Evolutionary conservation across 805 yeast species (phyloP), one percentile per base, ranked within the genome.

Genomic region (Cyberlindnera lachancei): DNA sequence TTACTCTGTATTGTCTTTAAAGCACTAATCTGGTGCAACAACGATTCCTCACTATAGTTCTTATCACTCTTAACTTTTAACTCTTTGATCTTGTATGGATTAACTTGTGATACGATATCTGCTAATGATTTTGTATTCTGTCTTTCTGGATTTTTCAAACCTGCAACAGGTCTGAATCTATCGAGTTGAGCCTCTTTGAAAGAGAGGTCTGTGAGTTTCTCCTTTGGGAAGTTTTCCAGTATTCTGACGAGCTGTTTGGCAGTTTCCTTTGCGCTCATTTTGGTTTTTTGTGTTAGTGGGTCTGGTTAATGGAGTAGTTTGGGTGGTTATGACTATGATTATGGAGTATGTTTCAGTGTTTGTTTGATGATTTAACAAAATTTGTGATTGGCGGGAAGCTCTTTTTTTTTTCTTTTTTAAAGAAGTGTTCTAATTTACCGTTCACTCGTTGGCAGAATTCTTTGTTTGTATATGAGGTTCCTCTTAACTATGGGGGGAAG

Each of bases 171-270:
- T 46, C 68, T 63, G 37, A 68, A 73, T 52, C 79, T 61, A 38
- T 70, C 70, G 23, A 80, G 58, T 54, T 82, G 92, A 0, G 70
- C 53, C 28, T 73, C 77, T 48, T 76, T 82, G 59, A 82, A 79
- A 6, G 85, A 77, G 39, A 75, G 65, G 50, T 79, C 85, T 44
- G 70, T 70, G 31, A 83, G 65, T 38, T 77, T 68, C 45, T 82
- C 92, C 37, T 70, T 66, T 12, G 94, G 94, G 26, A 80, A 64
- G 15, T 68, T 68, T 42, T 76, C 78, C 30, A 82, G 55, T 10
- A 76, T 58, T 21, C 64, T 62, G 19, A 81, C 70, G 30, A 82
- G 66, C 41, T 70, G 68, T 46, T 69, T 72, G 4, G 77, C 75
- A 23, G 74, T 61, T 41, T 71, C 75, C 41, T 62, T 68, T 5